Percentiles rank a stretch among this genome's conserved stretches.
Conservation (phyloP, 75 land plant genomes). For the Isoetes taiwanensis region DNA sequence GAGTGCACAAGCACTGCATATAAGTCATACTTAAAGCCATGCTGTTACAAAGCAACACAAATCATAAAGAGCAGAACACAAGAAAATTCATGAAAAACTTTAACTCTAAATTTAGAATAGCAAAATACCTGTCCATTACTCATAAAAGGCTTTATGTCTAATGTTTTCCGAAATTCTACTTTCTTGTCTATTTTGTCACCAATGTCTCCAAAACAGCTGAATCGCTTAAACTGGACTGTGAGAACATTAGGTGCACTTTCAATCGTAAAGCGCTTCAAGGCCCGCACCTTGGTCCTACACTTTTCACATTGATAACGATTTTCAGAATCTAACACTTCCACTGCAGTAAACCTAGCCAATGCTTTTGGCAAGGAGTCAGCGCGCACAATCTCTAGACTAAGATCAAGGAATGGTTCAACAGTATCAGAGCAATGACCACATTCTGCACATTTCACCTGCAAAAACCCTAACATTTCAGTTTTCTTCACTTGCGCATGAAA, state of each 20-base stretch:
- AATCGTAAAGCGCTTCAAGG: conserved; percentile 45
- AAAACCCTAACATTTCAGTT: too few species aligned
- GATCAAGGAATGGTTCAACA: conserved; percentile 47
- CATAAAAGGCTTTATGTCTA: conserved; percentile 50
- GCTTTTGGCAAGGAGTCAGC: conserved; percentile 65
- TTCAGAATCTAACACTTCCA: conserved; percentile 59
- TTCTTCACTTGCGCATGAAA: too few species aligned
- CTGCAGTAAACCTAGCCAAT: conserved; percentile 41
- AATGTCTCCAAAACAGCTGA: conserved; percentile 30
- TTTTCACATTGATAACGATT: conserved; percentile 45
- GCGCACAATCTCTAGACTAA: conserved; percentile 64
- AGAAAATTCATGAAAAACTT: not conserved
- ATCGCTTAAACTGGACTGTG: conserved; percentile 64
- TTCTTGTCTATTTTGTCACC: conserved; percentile 54
- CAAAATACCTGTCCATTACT: conserved; percentile 45
- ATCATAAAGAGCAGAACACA: too few species aligned
- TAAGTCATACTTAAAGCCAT: conserved; percentile 42
- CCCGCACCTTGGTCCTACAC: conserved; percentile 46
- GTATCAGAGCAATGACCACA: conserved; percentile 48
- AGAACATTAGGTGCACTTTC: conserved; percentile 43
- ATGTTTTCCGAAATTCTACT: conserved; percentile 42
- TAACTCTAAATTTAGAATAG: not conserved
- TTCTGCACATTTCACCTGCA: conserved; percentile 50
- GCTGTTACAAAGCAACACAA: too few species aligned
- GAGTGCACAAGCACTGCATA: conserved; percentile 68